Evolutionary conservation across 352 stramenopile species (phyloP).

Genomic region (Phytopythium ostracodes): DNA sequence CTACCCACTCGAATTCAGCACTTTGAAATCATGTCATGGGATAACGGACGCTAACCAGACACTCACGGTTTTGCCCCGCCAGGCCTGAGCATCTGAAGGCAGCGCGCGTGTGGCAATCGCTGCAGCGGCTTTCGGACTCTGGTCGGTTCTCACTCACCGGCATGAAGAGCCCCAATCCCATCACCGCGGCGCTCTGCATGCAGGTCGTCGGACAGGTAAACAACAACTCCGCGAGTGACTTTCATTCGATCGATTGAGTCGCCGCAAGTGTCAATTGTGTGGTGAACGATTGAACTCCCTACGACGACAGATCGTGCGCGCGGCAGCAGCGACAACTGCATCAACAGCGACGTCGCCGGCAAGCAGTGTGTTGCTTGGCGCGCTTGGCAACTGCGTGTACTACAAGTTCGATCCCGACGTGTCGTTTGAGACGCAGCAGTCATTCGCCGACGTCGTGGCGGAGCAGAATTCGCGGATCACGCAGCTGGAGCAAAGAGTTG

Average conservation of each 20-base stretch:
- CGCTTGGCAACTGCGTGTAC: conserved; percentile 65
- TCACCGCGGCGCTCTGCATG: conserved; percentile 57
- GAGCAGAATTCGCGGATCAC: conserved; percentile 21
- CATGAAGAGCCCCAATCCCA: conserved; percentile 33
- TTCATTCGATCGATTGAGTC: too few species aligned
- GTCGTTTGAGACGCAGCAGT: conserved; percentile 26
- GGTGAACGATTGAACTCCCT: neutral
- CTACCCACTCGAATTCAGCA: too few species aligned
- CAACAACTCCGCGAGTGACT: neutral
- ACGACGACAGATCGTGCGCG: neutral
- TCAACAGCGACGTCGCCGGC: neutral
- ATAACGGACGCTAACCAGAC: too few species aligned
- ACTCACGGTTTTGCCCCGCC: too few species aligned
- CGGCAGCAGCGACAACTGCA: neutral
- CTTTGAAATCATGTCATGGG: too few species aligned
- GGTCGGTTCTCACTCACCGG: conserved; percentile 34
- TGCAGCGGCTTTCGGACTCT: conserved; percentile 56
- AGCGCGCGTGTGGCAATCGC: conserved; percentile 45
- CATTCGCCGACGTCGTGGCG: conserved; percentile 36
- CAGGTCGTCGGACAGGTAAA: conserved; percentile 17
- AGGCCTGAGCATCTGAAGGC: conserved; percentile 40
- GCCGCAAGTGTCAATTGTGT: too few species aligned
- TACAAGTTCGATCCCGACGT: conserved; percentile 35
- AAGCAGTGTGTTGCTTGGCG: conserved; percentile 33
- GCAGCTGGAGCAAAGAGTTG: conserved; percentile 18